phyloP scores from a whole-genome alignment of 345 rosid species.

The Turritis glabra region DNA sequence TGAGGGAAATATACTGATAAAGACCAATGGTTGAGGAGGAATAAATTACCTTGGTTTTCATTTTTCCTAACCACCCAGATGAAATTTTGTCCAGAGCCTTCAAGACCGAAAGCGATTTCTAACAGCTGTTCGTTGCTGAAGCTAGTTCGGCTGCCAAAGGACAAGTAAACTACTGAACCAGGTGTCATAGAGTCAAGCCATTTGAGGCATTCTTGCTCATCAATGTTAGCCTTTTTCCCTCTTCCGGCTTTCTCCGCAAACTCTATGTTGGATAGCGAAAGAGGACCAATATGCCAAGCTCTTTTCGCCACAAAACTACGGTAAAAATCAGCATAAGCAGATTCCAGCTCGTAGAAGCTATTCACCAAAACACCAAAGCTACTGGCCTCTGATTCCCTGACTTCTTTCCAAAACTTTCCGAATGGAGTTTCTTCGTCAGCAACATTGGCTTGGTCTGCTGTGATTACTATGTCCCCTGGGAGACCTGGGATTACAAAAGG shows the following conservation, averaged over 20 bases:
- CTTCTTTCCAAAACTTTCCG: constrained; percentile 13
- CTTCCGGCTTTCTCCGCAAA: constrained; percentile 37
- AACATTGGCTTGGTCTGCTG: constrained; percentile 33
- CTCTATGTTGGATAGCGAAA: constrained; percentile 39
- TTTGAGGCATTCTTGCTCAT: constrained; percentile 43
- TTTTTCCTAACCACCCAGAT: constrained; percentile 51
- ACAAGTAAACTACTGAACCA: constrained; percentile 45
- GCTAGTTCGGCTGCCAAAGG: constrained; percentile 46
- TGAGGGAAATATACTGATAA: no score
- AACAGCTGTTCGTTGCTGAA: constrained; percentile 39
- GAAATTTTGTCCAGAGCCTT: constrained; percentile 44
- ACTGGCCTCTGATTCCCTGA: constrained; percentile 42
- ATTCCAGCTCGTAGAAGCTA: constrained; percentile 74
- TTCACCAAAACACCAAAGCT: constrained; percentile 69
- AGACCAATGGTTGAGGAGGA: no score
- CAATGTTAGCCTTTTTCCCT: constrained; percentile 39
- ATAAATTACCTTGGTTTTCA: constrained; percentile 25
- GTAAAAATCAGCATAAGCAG: constrained; percentile 53
- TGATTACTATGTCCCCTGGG: constrained; percentile 34
- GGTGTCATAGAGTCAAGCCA: constrained; percentile 44
- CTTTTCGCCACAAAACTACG: constrained; percentile 43
- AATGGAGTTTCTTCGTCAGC: constrained; percentile 36
- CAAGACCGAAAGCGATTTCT: constrained; percentile 49
- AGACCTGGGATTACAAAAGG: constrained; percentile 36
- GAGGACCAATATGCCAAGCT: constrained; percentile 46